phyloP scores from a whole-genome alignment of 2,329 filamentous ascomycete genomes.

The Neopestalotiopsis sp. region DNA sequence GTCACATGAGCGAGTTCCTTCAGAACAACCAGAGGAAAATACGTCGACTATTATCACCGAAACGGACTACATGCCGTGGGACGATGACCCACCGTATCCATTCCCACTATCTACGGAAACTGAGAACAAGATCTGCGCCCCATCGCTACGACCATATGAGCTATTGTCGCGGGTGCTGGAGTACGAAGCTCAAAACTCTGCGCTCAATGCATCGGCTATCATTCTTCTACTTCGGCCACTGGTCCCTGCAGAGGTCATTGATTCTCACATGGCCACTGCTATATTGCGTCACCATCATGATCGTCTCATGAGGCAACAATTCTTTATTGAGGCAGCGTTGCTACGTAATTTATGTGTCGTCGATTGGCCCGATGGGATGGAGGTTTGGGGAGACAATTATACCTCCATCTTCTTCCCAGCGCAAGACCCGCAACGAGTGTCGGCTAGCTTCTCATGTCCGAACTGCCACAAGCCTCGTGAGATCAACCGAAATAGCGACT shows the following conservation, averaged over 20 bases:
- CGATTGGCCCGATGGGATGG: constrained; percentile 59
- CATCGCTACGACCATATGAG: constrained; percentile 60
- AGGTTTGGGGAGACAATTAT: constrained; percentile 60
- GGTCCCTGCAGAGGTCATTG: constrained; percentile 58
- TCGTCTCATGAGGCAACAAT: constrained; percentile 62
- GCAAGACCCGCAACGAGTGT: constrained; percentile 53
- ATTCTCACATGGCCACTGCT: constrained; percentile 58
- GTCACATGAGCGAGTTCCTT: constrained; percentile 18
- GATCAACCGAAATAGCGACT: constrained; percentile 48
- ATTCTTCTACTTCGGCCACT: constrained; percentile 64
- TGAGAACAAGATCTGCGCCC: constrained; percentile 18
- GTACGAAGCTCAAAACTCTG: constrained; percentile 61
- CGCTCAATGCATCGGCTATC: constrained; percentile 65
- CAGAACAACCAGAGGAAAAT: constrained; percentile 40
- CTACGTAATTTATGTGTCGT: constrained; percentile 64
- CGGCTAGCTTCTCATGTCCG: constrained; percentile 58
- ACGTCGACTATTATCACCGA: constrained; percentile 53
- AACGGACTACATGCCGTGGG: constrained; percentile 64
- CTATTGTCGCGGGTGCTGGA: constrained; percentile 58
- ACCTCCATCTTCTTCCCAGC: constrained; percentile 57
- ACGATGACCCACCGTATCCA: constrained; percentile 60
- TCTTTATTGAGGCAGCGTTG: constrained; percentile 65
- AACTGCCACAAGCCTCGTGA: constrained; percentile 62
- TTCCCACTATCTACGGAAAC: constrained; percentile 42
- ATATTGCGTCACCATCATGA: constrained; percentile 65